phyloP scores from a whole-genome alignment of 768 basidiomycete species.

The Phanerochaete sordida region DNA sequence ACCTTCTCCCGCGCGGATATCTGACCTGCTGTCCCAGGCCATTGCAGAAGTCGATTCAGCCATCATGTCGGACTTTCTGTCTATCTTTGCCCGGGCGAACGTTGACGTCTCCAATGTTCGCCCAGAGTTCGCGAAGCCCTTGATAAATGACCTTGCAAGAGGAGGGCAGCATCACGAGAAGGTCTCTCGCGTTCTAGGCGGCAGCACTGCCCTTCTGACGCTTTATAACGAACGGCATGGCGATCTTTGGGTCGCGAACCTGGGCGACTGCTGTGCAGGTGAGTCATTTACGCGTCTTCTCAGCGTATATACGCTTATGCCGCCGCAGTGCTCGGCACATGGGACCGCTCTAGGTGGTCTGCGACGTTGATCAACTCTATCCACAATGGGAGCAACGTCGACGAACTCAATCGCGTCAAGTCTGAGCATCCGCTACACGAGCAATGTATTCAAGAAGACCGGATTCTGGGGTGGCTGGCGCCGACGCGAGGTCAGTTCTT shows the following conservation, averaged over 20 bases:
- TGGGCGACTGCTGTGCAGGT: slow-evolving; percentile 82
- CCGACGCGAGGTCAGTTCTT: slow-evolving; percentile 65
- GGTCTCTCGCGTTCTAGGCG: slow-evolving; percentile 72
- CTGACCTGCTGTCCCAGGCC: slow-evolving; percentile 34
- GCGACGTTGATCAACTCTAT: slow-evolving; percentile 57
- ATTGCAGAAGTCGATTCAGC: slow-evolving; percentile 39
- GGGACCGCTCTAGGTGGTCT: slow-evolving; percentile 51
- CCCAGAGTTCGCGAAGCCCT: slow-evolving; percentile 50
- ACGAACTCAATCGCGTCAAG: slow-evolving; percentile 61
- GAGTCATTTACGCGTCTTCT: slow-evolving; percentile 18
- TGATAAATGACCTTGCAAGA: slow-evolving; percentile 61
- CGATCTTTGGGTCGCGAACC: slow-evolving; percentile 76
- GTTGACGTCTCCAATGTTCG: slow-evolving; percentile 37
- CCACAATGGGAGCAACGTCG: slow-evolving; percentile 69
- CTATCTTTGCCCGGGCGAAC: slow-evolving; percentile 48
- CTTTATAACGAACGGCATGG: slow-evolving; percentile 65
- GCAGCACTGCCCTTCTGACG: slow-evolving; percentile 72
- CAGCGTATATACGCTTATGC: neutral
- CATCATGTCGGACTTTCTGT: slow-evolving; percentile 40
- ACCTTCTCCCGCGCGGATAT: slow-evolving; percentile 32
- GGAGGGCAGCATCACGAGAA: slow-evolving; percentile 62
- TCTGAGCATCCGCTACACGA: slow-evolving; percentile 67
- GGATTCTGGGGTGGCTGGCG: slow-evolving; percentile 75
- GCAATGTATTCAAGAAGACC: slow-evolving; percentile 60
- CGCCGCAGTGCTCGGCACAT: slow-evolving; percentile 39